These are phyloP conservation scores for Gentiana macrophylla DNA, from an alignment of 257 asterid species.

Conservation along the genomic window DNA sequence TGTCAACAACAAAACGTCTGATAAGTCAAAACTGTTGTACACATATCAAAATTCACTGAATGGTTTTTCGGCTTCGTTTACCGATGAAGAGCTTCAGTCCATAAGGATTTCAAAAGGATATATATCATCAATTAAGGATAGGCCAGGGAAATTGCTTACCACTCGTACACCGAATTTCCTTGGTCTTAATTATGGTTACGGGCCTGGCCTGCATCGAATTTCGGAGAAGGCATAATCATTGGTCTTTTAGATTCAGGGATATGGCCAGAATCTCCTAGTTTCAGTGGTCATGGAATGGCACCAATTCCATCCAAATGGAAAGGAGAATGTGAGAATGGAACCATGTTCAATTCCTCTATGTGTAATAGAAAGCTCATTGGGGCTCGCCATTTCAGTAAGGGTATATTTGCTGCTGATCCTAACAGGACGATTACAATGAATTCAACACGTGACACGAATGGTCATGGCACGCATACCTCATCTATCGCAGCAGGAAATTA, in stretches of 20 bases:
- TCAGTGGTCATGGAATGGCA: constrained; percentile 38
- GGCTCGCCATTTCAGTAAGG: constrained; percentile 33
- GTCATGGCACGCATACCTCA: constrained; percentile 16
- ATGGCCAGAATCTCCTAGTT: constrained; percentile 63
- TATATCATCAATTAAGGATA: constrained; percentile 34
- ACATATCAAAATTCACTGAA: constrained; percentile 44
- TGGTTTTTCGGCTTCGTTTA: constrained; percentile 46
- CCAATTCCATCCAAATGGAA: constrained; percentile 42
- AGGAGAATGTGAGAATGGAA: constrained; percentile 18
- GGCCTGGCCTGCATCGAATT: constrained; percentile 47
- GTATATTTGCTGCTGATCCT: constrained; percentile 25
- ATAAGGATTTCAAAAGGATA: constrained; percentile 41
- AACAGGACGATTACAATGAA: constrained; percentile 26
- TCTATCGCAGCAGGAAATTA: constrained; percentile 12
- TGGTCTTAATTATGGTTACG: constrained; percentile 25
- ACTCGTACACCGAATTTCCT: constrained; percentile 44
- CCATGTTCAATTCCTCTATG: constrained; percentile 32
- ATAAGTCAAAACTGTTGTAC: constrained; percentile 21
- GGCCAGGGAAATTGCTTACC: constrained; percentile 30
- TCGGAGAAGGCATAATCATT: constrained; percentile 42
- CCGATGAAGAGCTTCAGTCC: constrained; percentile 24
- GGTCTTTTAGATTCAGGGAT: too few relatives aligned
- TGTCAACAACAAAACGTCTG: background rate
- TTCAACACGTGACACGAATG: constrained; percentile 14
- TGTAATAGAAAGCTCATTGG: constrained; percentile 45